phyloP scores from a whole-genome alignment of 441 rosid genomes.

The Populus trichocarpa region DNA sequence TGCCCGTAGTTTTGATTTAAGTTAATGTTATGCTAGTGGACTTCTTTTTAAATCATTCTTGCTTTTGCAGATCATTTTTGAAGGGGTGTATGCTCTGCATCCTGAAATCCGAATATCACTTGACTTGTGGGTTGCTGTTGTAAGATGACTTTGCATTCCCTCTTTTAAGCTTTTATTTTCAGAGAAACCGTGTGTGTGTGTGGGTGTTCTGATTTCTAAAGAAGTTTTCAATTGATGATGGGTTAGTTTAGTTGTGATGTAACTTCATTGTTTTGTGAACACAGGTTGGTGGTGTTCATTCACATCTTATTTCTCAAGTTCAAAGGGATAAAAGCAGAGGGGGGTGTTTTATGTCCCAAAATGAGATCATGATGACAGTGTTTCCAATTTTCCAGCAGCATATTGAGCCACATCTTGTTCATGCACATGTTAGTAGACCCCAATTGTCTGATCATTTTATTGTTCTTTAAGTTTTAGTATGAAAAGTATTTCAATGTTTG shows the following conservation, averaged over 20 bases:
- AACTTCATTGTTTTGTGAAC: conserved; percentile 26
- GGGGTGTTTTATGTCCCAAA: conserved; percentile 91
- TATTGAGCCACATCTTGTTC: conserved; percentile 98
- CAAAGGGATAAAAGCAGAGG: conserved; percentile 96
- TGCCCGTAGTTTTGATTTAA: not conserved
- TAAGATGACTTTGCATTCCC: conserved; percentile 42
- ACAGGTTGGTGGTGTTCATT: conserved; percentile 99
- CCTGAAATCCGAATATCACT: conserved; percentile 89
- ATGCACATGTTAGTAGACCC: conserved; percentile 85
- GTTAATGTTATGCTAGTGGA: not conserved
- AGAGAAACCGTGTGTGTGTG: not conserved
- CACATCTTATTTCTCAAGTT: conserved; percentile 96
- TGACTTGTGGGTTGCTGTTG: conserved; percentile 99
- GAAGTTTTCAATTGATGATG: not conserved
- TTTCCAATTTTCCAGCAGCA: conserved; percentile 99
- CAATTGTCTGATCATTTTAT: conserved; percentile 12
- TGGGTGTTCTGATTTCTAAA: not conserved
- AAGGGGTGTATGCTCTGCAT: conserved; percentile 97
- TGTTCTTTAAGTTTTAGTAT: not conserved
- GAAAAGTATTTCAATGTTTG: not conserved
- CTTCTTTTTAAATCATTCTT: not conserved
- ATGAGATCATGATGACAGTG: conserved; percentile 96
- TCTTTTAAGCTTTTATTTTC: conserved; percentile 15
- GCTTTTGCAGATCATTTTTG: conserved; percentile 74
- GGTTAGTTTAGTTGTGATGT: conserved; percentile 10